Percentiles rank a stretch among this genome's conserved stretches.
These are phyloP conservation scores for Rhodotorula kratochvilovae DNA, from an alignment of 768 basidiomycete species.

Conservation along the genomic window DNA sequence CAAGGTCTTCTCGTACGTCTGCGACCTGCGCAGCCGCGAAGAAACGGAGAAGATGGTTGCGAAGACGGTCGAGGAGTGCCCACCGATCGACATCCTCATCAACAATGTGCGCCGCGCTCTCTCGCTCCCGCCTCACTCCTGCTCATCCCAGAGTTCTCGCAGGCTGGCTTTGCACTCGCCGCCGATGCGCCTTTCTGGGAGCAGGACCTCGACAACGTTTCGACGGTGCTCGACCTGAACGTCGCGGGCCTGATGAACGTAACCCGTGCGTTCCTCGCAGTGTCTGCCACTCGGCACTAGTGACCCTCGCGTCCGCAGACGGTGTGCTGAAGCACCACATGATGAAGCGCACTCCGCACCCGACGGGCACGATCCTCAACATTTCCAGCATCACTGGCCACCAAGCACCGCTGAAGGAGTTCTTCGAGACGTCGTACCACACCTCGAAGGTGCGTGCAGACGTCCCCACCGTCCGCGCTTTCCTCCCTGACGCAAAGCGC, in stretches of 20 bases:
- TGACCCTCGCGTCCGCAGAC: neutral
- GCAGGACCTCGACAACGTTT: slow-evolving; percentile 7
- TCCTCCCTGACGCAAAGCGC: too few relatives aligned
- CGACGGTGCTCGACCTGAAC: neutral
- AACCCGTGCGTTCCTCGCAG: neutral
- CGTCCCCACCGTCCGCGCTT: neutral
- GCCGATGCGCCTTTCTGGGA: neutral
- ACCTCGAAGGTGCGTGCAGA: neutral
- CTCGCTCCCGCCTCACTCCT: too few relatives aligned
- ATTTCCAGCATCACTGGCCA: neutral
- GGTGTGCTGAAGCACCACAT: neutral
- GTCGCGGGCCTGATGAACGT: neutral
- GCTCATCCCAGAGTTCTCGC: too few relatives aligned
- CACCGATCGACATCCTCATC: slow-evolving; percentile 1
- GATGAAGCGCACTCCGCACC: neutral
- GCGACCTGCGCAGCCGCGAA: neutral
- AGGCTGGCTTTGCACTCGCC: neutral
- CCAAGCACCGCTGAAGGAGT: slow-evolving; percentile 2
- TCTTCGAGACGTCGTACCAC: slow-evolving; percentile 4
- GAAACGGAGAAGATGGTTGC: neutral
- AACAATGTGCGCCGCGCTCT: neutral
- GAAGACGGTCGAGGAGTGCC: neutral
- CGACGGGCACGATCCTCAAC: neutral
- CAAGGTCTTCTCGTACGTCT: slow-evolving; percentile 1
- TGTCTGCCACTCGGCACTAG: neutral